These are phyloP conservation scores for Exutisphaerella laricina DNA, from an alignment of 2,329 filamentous ascomycete genomes.

Conservation along the genomic window DNA sequence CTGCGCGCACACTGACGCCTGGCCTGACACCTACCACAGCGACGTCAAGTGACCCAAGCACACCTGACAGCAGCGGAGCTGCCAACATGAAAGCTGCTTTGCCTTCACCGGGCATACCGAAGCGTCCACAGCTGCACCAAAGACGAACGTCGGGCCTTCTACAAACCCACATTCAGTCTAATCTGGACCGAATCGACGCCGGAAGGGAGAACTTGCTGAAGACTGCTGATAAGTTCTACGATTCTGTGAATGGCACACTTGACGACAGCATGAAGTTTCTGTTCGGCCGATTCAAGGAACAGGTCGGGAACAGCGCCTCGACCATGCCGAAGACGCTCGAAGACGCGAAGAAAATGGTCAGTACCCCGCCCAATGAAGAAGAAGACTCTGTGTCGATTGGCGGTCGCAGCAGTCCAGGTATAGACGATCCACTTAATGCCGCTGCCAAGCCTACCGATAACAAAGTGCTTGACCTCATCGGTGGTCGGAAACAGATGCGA, in stretches of 20 bases:
- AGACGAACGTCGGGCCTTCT: slow-evolving; percentile 79
- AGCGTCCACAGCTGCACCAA: slow-evolving; percentile 53
- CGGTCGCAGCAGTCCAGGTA: slow-evolving; percentile 30
- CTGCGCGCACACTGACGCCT: slow-evolving; percentile 31
- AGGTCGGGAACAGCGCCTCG: slow-evolving; percentile 45
- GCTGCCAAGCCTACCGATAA: slow-evolving; percentile 42
- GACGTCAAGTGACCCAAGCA: slow-evolving; percentile 25
- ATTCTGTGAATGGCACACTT: slow-evolving; percentile 83
- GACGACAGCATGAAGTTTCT: slow-evolving; percentile 93
- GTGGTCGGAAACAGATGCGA: slow-evolving; percentile 56
- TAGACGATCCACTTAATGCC: slow-evolving; percentile 27
- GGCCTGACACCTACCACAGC: slow-evolving; percentile 26
- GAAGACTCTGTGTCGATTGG: slow-evolving; percentile 33
- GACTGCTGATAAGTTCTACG: slow-evolving; percentile 85
- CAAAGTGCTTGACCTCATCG: slow-evolving; percentile 64
- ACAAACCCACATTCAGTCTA: no score
- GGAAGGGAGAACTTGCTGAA: slow-evolving; percentile 62
- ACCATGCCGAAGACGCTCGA: slow-evolving; percentile 80
- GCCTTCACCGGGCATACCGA: slow-evolving; percentile 30
- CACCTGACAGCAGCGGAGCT: slow-evolving; percentile 13
- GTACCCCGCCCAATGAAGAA: slow-evolving; percentile 48
- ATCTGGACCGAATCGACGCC: slow-evolving; percentile 76
- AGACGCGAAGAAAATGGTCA: slow-evolving; percentile 84
- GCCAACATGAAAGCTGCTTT: slow-evolving; percentile 8
- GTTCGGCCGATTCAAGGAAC: slow-evolving; percentile 78